Conservation (phyloP, 441 rosid species). For the Erysimum pusillum region DNA sequence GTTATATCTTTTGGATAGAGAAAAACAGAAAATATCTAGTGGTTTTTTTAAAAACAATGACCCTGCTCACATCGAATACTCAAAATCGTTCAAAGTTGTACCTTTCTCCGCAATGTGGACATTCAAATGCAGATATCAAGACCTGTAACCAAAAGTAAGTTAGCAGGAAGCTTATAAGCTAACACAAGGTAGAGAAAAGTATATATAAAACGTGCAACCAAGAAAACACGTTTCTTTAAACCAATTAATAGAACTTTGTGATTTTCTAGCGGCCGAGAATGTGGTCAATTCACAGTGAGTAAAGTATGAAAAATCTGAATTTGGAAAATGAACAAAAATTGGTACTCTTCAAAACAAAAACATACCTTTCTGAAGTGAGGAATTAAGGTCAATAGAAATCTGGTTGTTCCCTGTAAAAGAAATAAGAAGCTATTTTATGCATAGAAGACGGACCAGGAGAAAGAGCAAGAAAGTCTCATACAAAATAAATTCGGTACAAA, state of each 20-base stretch:
- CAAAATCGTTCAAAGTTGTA: constrained; percentile 36
- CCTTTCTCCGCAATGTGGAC: constrained; percentile 94
- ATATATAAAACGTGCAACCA: neutral
- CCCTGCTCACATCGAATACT: neutral
- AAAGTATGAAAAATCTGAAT: neutral
- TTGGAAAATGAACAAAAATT: neutral
- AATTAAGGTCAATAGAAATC: constrained; percentile 80
- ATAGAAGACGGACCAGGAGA: constrained; percentile 1
- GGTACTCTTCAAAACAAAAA: neutral
- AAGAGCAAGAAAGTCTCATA: constrained; percentile 16
- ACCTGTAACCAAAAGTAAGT: constrained; percentile 56
- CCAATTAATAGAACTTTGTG: neutral
- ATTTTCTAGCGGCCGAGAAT: neutral
- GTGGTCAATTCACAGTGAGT: neutral
- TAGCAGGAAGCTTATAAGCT: neutral
- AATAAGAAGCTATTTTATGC: constrained; percentile 9
- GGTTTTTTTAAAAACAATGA: neutral
- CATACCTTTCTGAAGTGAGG: constrained; percentile 92
- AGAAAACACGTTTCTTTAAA: neutral
- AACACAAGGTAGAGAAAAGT: constrained; percentile 16
- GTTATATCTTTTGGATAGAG: constrained; percentile 1
- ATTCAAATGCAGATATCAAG: constrained; percentile 90
- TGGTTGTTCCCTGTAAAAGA: constrained; percentile 69
- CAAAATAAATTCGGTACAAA: constrained; percentile 3
- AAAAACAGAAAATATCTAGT: neutral